Conservation (phyloP, 1,284 basidiomycete species). For the Acaromyces ingoldii region DNA sequence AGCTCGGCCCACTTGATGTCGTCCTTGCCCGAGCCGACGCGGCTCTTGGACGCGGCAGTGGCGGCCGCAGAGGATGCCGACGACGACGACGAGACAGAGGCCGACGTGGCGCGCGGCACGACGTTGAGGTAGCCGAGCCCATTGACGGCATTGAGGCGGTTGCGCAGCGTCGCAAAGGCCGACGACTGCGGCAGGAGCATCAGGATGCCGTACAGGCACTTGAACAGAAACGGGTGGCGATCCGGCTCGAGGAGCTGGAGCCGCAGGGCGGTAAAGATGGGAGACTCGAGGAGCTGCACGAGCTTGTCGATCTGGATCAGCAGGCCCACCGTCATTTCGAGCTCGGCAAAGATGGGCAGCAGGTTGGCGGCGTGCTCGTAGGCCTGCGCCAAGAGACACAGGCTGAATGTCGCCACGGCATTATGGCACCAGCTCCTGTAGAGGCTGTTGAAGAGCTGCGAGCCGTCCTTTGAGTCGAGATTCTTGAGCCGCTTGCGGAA, state of each 20-base stretch:
- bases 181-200: constrained; percentile 97
- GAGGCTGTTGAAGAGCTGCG: constrained; percentile 81
- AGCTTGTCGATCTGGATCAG: constrained; percentile 97
- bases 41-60: background rate
- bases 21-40: background rate
- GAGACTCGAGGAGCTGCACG: constrained; percentile 94
- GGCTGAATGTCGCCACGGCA: constrained; percentile 88
- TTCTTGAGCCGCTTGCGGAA: constrained; percentile 89
- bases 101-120: constrained; percentile 11
- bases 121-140: constrained; percentile 65
- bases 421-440: constrained; percentile 99
- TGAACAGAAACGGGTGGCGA: constrained; percentile 90
- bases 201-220: constrained; percentile 91
- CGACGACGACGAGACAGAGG: constrained; percentile 3
- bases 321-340: constrained; percentile 90
- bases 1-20: constrained; percentile 47
- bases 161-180: constrained; percentile 90
- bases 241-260: constrained; percentile 95
- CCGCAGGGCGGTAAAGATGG: constrained; percentile 96
- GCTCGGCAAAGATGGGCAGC: constrained; percentile 85
- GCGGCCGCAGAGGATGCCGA: background rate
- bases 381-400: constrained; percentile 92
- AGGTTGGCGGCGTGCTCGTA: constrained; percentile 98
- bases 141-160: constrained; percentile 88
- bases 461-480: constrained; percentile 80